Evolutionary conservation across 2,329 filamentous ascomycete species (phyloP).

Genomic region (Pseudodiploospora longispora): DNA sequence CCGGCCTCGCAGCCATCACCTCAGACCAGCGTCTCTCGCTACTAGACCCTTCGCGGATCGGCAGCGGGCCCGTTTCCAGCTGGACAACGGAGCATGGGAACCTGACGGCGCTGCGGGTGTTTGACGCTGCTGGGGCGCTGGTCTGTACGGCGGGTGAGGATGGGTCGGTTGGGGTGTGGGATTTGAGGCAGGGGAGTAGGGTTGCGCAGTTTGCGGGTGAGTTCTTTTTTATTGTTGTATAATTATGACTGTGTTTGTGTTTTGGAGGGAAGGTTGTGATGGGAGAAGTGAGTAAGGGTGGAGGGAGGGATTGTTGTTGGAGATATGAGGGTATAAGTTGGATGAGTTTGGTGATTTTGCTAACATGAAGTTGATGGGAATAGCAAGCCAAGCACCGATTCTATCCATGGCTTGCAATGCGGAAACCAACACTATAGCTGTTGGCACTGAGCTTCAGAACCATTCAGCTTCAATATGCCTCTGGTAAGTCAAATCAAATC

Average conservation of each 20-base stretch:
- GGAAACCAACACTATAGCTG: constrained; percentile 52
- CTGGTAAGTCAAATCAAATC: constrained; percentile 35
- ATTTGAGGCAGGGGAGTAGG: constrained; percentile 43
- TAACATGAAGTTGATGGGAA: not conserved
- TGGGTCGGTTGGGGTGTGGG: constrained; percentile 59
- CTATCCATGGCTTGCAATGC: constrained; percentile 57
- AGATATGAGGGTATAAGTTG: not conserved
- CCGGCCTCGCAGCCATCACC: constrained; percentile 53
- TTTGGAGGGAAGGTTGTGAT: no score
- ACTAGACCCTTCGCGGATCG: constrained; percentile 52
- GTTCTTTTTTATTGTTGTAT: constrained; percentile 14
- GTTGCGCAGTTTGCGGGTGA: constrained; percentile 39
- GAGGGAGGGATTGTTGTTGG: not conserved
- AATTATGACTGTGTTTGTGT: no score
- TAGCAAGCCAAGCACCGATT: constrained; percentile 44
- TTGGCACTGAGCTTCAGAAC: constrained; percentile 64
- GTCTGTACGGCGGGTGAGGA: constrained; percentile 66
- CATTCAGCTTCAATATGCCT: constrained; percentile 53
- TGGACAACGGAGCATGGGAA: constrained; percentile 50
- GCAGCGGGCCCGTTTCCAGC: constrained; percentile 38
- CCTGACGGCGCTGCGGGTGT: constrained; percentile 53
- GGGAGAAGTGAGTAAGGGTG: not conserved
- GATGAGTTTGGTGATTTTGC: no score
- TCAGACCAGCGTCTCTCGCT: constrained; percentile 64
- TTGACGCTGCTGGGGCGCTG: constrained; percentile 42